phyloP scores from a whole-genome alignment of 371 early-diverging fungal genomes.

The Saksenaea oblongispora region DNA sequence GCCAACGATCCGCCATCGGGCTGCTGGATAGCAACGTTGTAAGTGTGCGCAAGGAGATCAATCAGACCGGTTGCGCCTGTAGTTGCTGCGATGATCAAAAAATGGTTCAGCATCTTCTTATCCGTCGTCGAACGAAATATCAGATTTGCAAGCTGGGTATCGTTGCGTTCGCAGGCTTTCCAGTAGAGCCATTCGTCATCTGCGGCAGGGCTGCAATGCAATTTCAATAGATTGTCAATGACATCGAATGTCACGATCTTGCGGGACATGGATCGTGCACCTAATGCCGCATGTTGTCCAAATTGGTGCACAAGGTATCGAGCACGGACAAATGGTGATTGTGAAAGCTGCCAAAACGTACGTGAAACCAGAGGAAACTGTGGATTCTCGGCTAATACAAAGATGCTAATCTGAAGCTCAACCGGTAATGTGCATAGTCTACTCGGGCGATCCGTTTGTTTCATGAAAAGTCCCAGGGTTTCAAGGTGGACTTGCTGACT shows the following conservation, averaged over 20 bases:
- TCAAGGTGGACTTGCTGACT: too few relatives aligned
- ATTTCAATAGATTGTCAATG: conserved; percentile 24
- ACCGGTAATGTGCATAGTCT: conserved; percentile 20
- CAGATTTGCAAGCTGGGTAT: conserved; percentile 14
- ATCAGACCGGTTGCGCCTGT: conserved; percentile 27
- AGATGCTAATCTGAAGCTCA: conserved; percentile 35
- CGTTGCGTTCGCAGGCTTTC: conserved; percentile 20
- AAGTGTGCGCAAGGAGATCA: conserved; percentile 26
- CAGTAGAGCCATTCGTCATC: conserved; percentile 34
- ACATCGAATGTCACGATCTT: conserved; percentile 24
- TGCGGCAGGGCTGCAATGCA: conserved; percentile 25
- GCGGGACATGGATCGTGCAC: conserved; percentile 25
- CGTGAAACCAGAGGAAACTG: conserved; percentile 15
- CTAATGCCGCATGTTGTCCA: conserved; percentile 29
- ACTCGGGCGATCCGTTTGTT: background rate
- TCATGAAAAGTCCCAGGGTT: too few relatives aligned
- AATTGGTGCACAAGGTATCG: conserved; percentile 33
- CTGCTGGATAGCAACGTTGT: conserved; percentile 20
- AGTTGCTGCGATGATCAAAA: conserved; percentile 28
- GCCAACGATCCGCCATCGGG: conserved; percentile 15
- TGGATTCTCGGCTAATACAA: conserved; percentile 40
- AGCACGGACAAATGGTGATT: conserved; percentile 25
- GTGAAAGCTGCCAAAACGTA: conserved; percentile 26
- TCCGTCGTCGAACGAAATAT: conserved; percentile 21
- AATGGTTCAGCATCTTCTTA: conserved; percentile 11